Evolutionary conservation across 495 filamentous ascomycete species (phyloP).

Genomic region (Bryoglossum gracile): DNA sequence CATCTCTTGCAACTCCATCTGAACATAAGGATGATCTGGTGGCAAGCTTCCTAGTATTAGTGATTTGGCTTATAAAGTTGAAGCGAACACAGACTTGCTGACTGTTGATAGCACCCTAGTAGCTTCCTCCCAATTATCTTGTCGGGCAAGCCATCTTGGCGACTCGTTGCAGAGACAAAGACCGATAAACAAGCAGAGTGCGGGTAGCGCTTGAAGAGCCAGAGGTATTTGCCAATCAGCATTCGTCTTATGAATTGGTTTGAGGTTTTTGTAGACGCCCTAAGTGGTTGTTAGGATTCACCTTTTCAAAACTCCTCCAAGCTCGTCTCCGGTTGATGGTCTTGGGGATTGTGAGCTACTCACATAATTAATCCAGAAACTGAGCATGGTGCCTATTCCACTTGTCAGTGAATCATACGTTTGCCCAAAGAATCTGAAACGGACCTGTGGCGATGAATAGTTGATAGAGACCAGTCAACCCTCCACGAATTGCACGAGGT

Average conservation of each 20-base stretch:
- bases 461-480: slow-evolving; percentile 63
- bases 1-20: slow-evolving; percentile 53
- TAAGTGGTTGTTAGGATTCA: too few relatives aligned
- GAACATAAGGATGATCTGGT: slow-evolving; percentile 53
- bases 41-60: slow-evolving; percentile 29
- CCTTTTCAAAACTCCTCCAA: background rate
- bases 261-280: slow-evolving; percentile 50
- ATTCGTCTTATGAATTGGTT: slow-evolving; percentile 37
- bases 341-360: background rate
- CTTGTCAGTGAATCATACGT: background rate
- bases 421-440: background rate
- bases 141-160: slow-evolving; percentile 61
- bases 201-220: slow-evolving; percentile 58
- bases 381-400: slow-evolving; percentile 54
- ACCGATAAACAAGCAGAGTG: slow-evolving; percentile 50
- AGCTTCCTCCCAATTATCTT: slow-evolving; percentile 64
- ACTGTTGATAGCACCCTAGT: slow-evolving; percentile 32
- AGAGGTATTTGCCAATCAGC: slow-evolving; percentile 62
- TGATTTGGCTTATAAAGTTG: background rate
- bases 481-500: slow-evolving; percentile 63
- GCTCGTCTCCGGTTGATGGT: background rate
- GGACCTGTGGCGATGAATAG: slow-evolving; percentile 47
- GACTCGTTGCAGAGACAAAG: slow-evolving; percentile 60
- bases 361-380: slow-evolving; percentile 39
- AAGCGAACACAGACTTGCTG: slow-evolving; percentile 16